Evolutionary conservation across 1,284 basidiomycete genomes (phyloP), one percentile per base, ranked within the genome.

Genomic region (Naganishia liquefaciens): DNA sequence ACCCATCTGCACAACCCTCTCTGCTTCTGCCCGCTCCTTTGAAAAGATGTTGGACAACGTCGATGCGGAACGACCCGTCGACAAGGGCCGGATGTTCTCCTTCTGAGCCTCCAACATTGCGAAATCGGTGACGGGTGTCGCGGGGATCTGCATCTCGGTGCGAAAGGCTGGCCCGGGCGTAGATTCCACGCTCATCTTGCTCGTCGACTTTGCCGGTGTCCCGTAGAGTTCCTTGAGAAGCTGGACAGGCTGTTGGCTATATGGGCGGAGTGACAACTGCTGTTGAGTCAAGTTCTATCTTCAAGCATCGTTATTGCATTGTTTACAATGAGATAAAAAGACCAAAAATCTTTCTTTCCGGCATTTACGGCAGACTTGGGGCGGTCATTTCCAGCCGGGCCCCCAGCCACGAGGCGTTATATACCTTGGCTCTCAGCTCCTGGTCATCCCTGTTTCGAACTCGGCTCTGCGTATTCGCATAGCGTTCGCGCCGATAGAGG

Each of bases 61-160:
- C 43, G 81, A 80, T 2, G 84, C 84, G 13, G 82, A 84, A 49
- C 84, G 76, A 15, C 85, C 85, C 7, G 80, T 76, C 1, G 81
- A 77, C 4, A 83, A 74, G 0, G 84, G 84, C 62, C 82, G 79
- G 51, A 86, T 84, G 75, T 86, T 85, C 73, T 85, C 85, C 76
- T 86, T 85, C 61, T 84, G 81, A 3, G 79, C 76, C 69, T 86
- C 84, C 64, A 84, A 75, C 42, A 79, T 67, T 5, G 76, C 71
- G 65, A 80, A 80, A 68, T 82, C 80, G 23, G 80, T 80, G 11
- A 72, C 75, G 27, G 79, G 77, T 2, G 73, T 76, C 47, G 67
- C 58, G 37, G 68, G 68, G 40, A 66, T 62, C 23, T 64, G 55
- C 11, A 54, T 21, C 30, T 30, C 40, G 17, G 21, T 47, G 13